Base-by-base conservation (phyloP, 352 stramenopile species). In the Phytophthora syringae region DNA sequence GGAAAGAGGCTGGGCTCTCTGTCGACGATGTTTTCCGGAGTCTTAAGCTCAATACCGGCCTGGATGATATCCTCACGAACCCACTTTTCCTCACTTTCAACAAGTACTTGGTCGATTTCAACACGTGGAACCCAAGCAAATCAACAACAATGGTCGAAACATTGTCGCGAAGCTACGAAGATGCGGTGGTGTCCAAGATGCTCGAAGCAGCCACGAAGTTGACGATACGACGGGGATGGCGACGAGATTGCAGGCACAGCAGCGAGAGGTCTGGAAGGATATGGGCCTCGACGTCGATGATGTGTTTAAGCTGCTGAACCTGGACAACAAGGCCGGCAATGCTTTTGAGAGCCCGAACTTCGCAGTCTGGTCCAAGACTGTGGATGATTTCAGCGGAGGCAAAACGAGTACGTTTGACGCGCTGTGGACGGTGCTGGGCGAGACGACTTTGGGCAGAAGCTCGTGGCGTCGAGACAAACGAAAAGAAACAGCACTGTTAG, bases 51-150 rank as follows among this genome's bases (percentile, higher is more conserved):
- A 16, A 53, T 18, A 7, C 4, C 15, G 36, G 36, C 7, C 10
- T 53, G 47, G 47, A 53, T 18, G 27, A 39, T 18, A 18, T 53
- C 12, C 47, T 53, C 5, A 30, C 47, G 1, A 24, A 53, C 10
- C 47, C 47, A 2, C 36, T 24, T 24, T 42, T 53, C 16, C n/a
- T 53, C 5, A 30, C 28, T 18, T 40, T 53, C n/a, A 53, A 53
- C 47, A 53, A 42, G 47, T 53, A 53, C 27, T 7, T 53, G 28
- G 28, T 53, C 12, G 47, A 53, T 9, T 53, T 53, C 28, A 53
- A 53, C 28, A 40, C 47, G 28, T 43, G 47, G 47, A 53, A 53
- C 27, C 47, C 47, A 3, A 18, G 28, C 2, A 53, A 53, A 27
- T 39, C 47, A 4, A 51, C 44, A 9, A 51, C 44, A 2, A 51